Base-by-base conservation (phyloP, 306 rosid species). In the Herpetospermum pedunculosum region DNA sequence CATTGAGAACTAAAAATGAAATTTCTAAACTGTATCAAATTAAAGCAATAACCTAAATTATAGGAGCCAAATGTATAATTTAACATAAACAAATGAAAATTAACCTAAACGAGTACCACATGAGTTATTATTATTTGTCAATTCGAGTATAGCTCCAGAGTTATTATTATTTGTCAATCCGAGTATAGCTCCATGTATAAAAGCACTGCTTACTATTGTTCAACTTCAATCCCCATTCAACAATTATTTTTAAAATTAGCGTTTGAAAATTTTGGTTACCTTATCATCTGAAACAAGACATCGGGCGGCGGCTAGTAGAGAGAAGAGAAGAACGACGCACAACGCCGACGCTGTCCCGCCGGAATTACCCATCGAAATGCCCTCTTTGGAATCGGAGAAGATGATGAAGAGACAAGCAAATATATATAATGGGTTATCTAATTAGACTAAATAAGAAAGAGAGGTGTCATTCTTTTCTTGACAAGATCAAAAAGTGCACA, bases 381-480 rank as follows among this genome's bases (percentile, higher is more conserved):
- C 2, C 35, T 26, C 10, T 28, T 13, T 29, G 40, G 35, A 6
- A n/a, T 30, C 14, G 40, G 32, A 50, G 15, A 70, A 26, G n/a
- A n/a, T n/a, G n/a, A n/a, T n/a, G 30, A 19, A 67, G 4, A 38
- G 9, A 38, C 0, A 8, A 67, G 32, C n/a, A 67, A 14, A 21
- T 38, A 13, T 67, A 38, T 67, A 67, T n/a, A n/a, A 38, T 5
- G 13, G 10, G 4, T 8, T 52, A 3, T 21, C 29, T 21, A 6
- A 12, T 43, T 12, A 11, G 19, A 46, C 3, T 46, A 15, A 4
- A 46, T 46, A 19, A 15, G 57, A 50, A 50, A 54, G 30, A 25
- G 32, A 25, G 69, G 12, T 35, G 25, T 79, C 78, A 85, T 88
- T 82, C 90, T 80, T 87, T 85, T 25, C 94, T 85, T 88, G 70